phyloP scores from a whole-genome alignment of 441 rosid species.

The Manihot esculenta region DNA sequence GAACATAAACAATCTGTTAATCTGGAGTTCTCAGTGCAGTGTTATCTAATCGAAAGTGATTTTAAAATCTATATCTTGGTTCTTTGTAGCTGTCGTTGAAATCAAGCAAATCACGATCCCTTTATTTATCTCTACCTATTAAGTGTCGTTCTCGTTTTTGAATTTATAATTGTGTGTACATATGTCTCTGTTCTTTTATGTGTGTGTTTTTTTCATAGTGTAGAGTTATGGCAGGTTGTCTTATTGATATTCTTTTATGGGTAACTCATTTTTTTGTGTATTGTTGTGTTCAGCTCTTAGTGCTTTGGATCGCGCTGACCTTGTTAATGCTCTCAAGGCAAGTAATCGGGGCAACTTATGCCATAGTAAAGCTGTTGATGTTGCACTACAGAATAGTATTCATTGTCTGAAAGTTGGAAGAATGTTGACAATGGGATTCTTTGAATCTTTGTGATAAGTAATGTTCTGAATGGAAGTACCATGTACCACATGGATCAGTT shows the following conservation, averaged over 20 bases:
- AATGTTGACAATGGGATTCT: neutral
- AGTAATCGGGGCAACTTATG: neutral
- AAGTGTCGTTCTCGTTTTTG: no score
- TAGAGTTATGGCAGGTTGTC: neutral
- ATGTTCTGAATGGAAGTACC: neutral
- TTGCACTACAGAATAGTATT: neutral
- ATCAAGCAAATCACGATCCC: neutral
- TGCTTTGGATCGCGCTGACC: constrained; percentile 69
- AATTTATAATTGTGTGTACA: no score
- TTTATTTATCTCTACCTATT: no score
- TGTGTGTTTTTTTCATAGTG: neutral
- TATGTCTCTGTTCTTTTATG: neutral
- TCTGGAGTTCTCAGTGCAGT: neutral
- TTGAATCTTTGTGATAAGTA: neutral
- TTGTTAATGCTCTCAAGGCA: constrained; percentile 68
- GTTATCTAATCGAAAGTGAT: neutral
- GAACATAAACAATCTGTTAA: neutral
- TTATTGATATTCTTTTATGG: neutral
- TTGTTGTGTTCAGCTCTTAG: constrained; percentile 52
- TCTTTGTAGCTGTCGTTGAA: neutral
- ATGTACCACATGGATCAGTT: neutral
- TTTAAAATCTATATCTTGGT: neutral
- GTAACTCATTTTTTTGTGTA: neutral
- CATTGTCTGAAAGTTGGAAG: neutral
- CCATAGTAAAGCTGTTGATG: neutral